phyloP scores from a whole-genome alignment of 2,329 filamentous ascomycete genomes.

The Rhynchosporium graminicola region DNA sequence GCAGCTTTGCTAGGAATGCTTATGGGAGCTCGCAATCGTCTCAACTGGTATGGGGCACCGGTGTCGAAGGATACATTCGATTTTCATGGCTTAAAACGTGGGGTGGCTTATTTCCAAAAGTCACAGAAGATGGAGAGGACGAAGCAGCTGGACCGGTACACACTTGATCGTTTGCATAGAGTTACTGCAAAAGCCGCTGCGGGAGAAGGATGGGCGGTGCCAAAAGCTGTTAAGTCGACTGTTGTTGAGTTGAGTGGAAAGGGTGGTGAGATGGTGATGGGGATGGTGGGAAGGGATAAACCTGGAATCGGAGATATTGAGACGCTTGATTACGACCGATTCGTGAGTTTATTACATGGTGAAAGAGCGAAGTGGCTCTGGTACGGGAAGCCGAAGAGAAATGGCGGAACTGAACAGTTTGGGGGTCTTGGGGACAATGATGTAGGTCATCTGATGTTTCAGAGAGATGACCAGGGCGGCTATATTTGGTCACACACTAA shows the following conservation, averaged over 20 bases:
- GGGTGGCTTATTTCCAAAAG: conserved; percentile 87
- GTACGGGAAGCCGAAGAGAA: conserved; percentile 83
- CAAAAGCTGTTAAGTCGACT: conserved; percentile 91
- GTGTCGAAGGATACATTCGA: conserved; percentile 93
- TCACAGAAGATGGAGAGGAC: conserved; percentile 78
- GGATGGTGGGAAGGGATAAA: conserved; percentile 86
- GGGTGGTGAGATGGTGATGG: conserved; percentile 90
- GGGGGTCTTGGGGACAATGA: conserved; percentile 49
- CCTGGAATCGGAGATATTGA: conserved; percentile 90
- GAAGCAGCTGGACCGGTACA: conserved; percentile 78
- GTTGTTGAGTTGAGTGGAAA: conserved; percentile 93
- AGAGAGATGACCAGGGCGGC: conserved; percentile 55
- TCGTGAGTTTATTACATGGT: conserved; percentile 75
- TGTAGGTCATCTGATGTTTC: conserved; percentile 51
- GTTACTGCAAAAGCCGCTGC: conserved; percentile 88
- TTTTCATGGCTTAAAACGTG: conserved; percentile 76
- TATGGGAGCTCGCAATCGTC: conserved; percentile 84
- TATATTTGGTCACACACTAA: conserved; percentile 51
- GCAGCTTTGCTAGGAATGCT: conserved; percentile 83
- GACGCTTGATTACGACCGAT: conserved; percentile 83
- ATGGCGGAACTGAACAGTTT: conserved; percentile 46
- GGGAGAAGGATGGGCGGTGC: conserved; percentile 88
- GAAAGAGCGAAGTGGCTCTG: conserved; percentile 92
- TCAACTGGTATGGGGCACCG: conserved; percentile 81
- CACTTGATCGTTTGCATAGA: conserved; percentile 76